Evolutionary conservation across 2,329 filamentous ascomycete genomes (phyloP).

Genomic region (Gaeumannomyces sp.): DNA sequence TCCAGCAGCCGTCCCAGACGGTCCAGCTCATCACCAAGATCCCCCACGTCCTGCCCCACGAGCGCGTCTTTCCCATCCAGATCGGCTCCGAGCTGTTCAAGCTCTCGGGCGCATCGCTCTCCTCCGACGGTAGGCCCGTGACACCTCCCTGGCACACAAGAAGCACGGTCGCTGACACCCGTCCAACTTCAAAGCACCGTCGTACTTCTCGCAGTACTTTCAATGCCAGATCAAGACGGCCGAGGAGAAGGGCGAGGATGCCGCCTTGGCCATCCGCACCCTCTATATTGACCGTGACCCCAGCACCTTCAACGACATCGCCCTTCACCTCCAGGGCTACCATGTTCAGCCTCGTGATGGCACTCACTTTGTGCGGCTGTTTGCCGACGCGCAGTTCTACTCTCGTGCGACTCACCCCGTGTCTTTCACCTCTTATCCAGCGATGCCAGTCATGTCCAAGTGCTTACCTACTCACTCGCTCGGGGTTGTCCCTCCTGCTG

Average conservation of each 20-base stretch:
- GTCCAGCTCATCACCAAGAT: slow-evolving; percentile 30
- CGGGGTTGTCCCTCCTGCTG: not conserved
- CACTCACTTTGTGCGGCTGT: slow-evolving; percentile 83
- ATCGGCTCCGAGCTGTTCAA: slow-evolving; percentile 68
- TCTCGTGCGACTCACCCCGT: slow-evolving; percentile 4
- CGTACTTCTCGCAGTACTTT: slow-evolving; percentile 95
- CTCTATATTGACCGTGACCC: slow-evolving; percentile 95
- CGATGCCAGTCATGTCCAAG: no score
- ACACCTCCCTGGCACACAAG: not conserved
- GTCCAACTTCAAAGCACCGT: slow-evolving; percentile 43
- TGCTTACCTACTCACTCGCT: not conserved
- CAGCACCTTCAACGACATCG: slow-evolving; percentile 80
- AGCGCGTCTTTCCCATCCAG: slow-evolving; percentile 69
- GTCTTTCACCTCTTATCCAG: not conserved
- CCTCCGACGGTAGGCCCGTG: slow-evolving; percentile 62
- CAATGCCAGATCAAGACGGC: slow-evolving; percentile 68
- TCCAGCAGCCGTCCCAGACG: not conserved
- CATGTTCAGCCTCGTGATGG: slow-evolving; percentile 76
- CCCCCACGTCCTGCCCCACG: slow-evolving; percentile 56
- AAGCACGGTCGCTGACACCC: no score
- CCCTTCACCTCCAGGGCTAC: slow-evolving; percentile 86
- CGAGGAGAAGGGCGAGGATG: slow-evolving; percentile 51
- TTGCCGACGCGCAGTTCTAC: slow-evolving; percentile 94
- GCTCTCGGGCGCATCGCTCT: slow-evolving; percentile 66
- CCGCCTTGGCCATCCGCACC: slow-evolving; percentile 55